These are phyloP conservation scores for Ciborinia camelliae DNA, from an alignment of 2,329 filamentous ascomycete species.

Conservation along the genomic window DNA sequence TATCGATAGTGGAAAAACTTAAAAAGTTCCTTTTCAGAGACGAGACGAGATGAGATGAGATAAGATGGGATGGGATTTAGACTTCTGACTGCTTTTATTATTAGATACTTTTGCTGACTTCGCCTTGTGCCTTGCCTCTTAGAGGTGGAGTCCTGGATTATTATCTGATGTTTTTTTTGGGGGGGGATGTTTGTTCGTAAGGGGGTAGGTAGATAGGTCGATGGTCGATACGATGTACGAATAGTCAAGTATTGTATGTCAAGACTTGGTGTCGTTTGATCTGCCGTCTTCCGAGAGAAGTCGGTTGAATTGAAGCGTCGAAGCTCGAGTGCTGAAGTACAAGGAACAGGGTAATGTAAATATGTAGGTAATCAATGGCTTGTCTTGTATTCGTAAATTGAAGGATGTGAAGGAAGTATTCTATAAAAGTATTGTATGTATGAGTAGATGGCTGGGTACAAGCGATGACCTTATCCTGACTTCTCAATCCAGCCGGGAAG, in stretches of 20 bases:
- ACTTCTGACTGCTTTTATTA: neutral
- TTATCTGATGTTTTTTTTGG: no score
- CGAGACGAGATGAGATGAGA: neutral
- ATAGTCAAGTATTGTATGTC: neutral
- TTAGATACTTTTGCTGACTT: neutral
- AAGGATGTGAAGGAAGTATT: neutral
- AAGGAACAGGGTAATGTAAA: neutral
- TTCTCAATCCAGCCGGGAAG: neutral
- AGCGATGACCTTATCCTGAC: neutral
- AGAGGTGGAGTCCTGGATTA: neutral
- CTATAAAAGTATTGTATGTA: no score
- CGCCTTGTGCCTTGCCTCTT: neutral
- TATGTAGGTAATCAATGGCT: neutral
- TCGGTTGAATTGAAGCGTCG: neutral
- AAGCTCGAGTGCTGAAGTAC: neutral
- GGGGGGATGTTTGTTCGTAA: no score
- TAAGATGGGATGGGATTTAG: neutral
- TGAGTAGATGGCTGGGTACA: neutral
- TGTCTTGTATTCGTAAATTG: neutral
- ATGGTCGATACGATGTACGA: neutral
- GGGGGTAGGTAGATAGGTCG: neutral
- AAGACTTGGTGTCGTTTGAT: neutral
- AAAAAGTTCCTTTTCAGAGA: neutral
- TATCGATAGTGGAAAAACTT: neutral
- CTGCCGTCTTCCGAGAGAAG: neutral